Conservation (phyloP, 2,329 filamentous ascomycete genomes). For the Calonectria hawksworthii region DNA sequence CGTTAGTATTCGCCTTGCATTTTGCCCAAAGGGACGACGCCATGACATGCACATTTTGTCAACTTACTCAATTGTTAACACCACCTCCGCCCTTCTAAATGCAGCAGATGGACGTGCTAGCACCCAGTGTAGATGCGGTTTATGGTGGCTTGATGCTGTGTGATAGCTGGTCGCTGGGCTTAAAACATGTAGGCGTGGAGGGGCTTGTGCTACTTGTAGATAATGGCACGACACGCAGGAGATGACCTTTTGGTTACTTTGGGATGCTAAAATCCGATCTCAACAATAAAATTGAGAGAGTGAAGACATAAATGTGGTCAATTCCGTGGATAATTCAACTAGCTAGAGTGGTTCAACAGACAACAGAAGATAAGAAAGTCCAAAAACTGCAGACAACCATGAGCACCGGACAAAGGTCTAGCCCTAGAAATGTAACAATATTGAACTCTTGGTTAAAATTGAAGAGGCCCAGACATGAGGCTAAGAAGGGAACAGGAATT, state of each 20-base stretch:
- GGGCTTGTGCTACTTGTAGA: not conserved
- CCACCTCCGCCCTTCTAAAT: not conserved
- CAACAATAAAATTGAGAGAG: not conserved
- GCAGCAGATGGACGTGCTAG: not conserved
- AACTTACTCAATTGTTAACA: not conserved
- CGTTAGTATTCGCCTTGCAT: not conserved
- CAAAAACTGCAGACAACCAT: not conserved
- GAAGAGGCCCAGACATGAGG: not conserved
- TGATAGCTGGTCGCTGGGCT: not conserved
- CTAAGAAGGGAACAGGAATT: not conserved
- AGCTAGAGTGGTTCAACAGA: not conserved
- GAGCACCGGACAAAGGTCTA: too few species aligned
- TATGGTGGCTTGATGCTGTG: not conserved
- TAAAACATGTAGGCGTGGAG: not conserved
- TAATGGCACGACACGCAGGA: not conserved
- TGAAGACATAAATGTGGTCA: not conserved
- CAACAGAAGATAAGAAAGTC: not conserved
- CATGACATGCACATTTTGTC: not conserved
- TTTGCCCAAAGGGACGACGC: not conserved
- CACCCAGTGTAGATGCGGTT: not conserved
- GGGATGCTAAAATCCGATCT: not conserved
- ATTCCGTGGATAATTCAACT: conserved; percentile 2
- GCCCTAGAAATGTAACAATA: not conserved
- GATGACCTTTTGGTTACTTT: not conserved
- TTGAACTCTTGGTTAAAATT: not conserved